Percentiles rank a stretch among this genome's conserved stretches.
Evolutionary conservation across 2,329 filamentous ascomycete species (phyloP).

Genomic region (Penicillium frequentans): DNA sequence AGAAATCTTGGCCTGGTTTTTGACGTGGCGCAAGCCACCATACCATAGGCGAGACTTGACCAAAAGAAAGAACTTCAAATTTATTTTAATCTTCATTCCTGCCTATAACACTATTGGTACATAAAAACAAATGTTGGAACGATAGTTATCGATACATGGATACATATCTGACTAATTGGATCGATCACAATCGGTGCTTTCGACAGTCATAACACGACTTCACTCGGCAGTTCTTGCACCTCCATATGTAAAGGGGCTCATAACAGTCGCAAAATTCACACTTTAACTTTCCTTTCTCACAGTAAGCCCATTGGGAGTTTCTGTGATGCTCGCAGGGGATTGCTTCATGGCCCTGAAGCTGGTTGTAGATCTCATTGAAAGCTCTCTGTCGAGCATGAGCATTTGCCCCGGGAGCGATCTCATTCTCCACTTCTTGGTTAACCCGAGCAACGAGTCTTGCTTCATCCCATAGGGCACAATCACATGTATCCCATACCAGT

Average conservation of each 20-base stretch:
- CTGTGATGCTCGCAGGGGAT: conserved; percentile 11
- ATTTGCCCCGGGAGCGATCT: conserved; percentile 3
- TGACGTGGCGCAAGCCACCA: no score
- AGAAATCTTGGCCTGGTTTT: no score
- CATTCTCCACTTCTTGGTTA: conserved; percentile 5
- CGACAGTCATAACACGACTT: background rate
- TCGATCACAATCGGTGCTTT: background rate
- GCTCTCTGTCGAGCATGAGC: background rate
- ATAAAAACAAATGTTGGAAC: no score
- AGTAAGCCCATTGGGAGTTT: conserved; percentile 10
- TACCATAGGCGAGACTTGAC: no score
- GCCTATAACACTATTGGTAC: no score
- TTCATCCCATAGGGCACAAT: conserved; percentile 9
- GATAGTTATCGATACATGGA: no score
- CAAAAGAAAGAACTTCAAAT: no score
- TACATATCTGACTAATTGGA: no score
- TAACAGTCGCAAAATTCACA: background rate
- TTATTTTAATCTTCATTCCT: no score
- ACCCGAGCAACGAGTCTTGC: conserved; percentile 4
- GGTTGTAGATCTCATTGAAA: conserved; percentile 4
- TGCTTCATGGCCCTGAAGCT: conserved; percentile 7
- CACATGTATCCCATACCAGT: background rate
- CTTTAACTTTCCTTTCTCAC: background rate
- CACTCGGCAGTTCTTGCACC: background rate
- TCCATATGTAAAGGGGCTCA: background rate